Evolutionary conservation across 805 yeast genomes (phyloP).

Genomic region (Nakazawaea anatomiae): DNA sequence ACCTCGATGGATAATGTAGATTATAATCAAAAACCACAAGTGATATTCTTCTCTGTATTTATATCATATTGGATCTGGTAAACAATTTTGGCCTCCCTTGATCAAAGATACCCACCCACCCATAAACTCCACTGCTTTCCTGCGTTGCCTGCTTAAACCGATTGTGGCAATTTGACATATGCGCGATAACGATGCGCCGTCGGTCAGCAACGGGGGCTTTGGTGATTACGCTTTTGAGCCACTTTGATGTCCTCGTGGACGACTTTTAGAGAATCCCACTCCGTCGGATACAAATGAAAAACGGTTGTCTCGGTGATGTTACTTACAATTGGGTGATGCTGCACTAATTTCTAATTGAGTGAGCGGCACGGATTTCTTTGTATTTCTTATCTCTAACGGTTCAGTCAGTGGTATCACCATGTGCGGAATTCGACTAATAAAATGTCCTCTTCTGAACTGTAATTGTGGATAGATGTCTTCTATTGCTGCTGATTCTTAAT

Average conservation of each 20-base stretch:
- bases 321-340: too few relatives aligned
- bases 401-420: neutral
- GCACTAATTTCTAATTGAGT: too few relatives aligned
- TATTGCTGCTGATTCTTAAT: too few relatives aligned
- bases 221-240: neutral
- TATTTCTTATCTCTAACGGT: neutral
- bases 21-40: neutral
- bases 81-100: too few relatives aligned
- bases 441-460: too few relatives aligned
- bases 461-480: too few relatives aligned
- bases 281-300: neutral
- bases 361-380: too few relatives aligned
- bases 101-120: too few relatives aligned
- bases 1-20: neutral
- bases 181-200: neutral
- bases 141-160: slow-evolving; percentile 4
- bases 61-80: neutral
- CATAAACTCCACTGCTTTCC: neutral
- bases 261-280: neutral
- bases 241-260: neutral
- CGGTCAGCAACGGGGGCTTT: neutral
- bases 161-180: neutral
- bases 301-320: too few relatives aligned
- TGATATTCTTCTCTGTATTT: neutral
- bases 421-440: too few relatives aligned